phyloP scores from a whole-genome alignment of 2,329 filamentous ascomycete genomes.

The Sarocladiaceae sp. region DNA sequence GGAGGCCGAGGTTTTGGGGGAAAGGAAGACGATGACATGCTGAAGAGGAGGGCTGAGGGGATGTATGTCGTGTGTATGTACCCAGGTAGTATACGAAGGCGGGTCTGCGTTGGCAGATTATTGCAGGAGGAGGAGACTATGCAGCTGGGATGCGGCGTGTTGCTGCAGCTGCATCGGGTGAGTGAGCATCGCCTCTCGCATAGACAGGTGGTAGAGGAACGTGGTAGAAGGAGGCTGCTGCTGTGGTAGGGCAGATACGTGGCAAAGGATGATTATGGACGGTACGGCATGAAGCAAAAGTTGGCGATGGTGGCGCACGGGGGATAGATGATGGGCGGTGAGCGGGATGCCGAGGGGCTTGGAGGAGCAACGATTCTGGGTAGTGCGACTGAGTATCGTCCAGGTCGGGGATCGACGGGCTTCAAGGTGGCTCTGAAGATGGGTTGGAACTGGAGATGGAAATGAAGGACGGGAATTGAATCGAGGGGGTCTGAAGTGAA shows the following conservation, averaged over 20 bases:
- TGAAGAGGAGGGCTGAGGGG: no score
- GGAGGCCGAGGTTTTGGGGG: neutral
- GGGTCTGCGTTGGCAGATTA: conserved; percentile 8
- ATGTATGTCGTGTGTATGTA: neutral
- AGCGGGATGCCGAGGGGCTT: neutral
- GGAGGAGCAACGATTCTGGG: neutral
- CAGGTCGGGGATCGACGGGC: no score
- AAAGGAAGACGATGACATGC: neutral
- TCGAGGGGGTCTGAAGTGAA: no score
- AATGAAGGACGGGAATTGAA: no score
- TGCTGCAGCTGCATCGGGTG: conserved; percentile 6
- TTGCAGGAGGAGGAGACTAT: conserved; percentile 4
- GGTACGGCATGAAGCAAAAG: neutral
- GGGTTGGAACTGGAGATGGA: no score
- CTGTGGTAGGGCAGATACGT: conserved; percentile 8
- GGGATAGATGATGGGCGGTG: neutral
- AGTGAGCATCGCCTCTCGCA: conserved; percentile 6
- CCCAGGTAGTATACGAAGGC: neutral
- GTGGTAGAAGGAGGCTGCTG: conserved; percentile 3
- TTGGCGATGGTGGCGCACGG: neutral
- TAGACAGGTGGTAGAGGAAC: conserved; percentile 1
- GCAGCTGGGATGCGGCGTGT: conserved; percentile 1
- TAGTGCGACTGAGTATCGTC: no score
- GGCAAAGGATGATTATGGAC: neutral
- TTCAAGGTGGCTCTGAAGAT: no score